A percentile compares a stretch with the other conserved stretches of the same genome.
Conservation (phyloP, 1,284 basidiomycete genomes). For the Acaromyces ingoldii region DNA sequence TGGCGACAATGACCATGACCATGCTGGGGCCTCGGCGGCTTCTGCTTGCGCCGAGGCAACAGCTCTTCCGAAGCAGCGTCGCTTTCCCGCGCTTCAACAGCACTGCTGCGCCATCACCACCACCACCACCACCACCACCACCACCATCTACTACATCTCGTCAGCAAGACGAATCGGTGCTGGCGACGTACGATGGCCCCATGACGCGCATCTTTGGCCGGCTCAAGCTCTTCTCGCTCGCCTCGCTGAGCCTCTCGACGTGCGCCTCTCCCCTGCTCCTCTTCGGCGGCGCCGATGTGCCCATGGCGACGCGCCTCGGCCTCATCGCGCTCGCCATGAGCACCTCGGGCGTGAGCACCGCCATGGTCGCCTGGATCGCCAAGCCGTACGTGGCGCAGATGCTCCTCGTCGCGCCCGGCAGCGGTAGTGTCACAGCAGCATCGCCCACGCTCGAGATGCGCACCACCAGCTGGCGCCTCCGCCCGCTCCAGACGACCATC, state of each 20-base stretch:
- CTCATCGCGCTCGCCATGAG: slow-evolving; percentile 67
- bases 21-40: too few species aligned
- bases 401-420: slow-evolving; percentile 16
- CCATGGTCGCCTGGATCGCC: slow-evolving; percentile 68
- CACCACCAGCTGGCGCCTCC: slow-evolving; percentile 64
- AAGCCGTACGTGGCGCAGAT: slow-evolving; percentile 58
- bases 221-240: slow-evolving; percentile 75
- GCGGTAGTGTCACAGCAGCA: neutral
- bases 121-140: too few species aligned
- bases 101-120: too few species aligned
- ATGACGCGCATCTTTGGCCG: slow-evolving; percentile 66
- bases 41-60: too few species aligned
- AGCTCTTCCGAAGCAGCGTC: too few species aligned
- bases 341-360: slow-evolving; percentile 68
- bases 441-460: slow-evolving; percentile 60
- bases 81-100: too few species aligned
- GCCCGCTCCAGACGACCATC: slow-evolving; percentile 62
- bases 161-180: too few species aligned
- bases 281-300: slow-evolving; percentile 69
- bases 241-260: slow-evolving; percentile 68
- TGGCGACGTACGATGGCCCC: slow-evolving; percentile 58
- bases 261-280: slow-evolving; percentile 73
- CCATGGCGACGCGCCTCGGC: slow-evolving; percentile 64
- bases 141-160: too few species aligned
- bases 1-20: too few species aligned